A percentile compares a stretch with the other conserved stretches of the same genome.
These are phyloP conservation scores for Arthrobotrys conoides DNA, from an alignment of 2,329 filamentous ascomycete genomes.

Conservation along the genomic window DNA sequence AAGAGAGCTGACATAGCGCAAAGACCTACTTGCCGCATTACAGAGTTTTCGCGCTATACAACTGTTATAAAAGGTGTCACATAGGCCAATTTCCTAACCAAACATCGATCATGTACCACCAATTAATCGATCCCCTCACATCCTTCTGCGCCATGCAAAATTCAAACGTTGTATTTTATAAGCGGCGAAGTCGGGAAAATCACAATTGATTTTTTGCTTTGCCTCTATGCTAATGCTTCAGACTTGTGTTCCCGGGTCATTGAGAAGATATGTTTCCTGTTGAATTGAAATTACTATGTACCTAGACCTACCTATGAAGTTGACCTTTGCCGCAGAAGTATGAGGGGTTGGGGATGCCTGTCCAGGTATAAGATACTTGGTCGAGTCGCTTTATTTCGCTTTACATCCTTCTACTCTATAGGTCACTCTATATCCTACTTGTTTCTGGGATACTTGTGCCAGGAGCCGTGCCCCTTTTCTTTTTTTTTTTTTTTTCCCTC, in stretches of 20 bases:
- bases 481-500: no score
- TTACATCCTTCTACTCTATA: neutral
- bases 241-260: neutral
- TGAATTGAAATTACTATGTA: no score
- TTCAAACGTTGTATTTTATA: neutral
- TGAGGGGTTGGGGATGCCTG: neutral
- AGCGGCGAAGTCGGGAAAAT: neutral
- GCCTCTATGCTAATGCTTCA: conserved; percentile 1
- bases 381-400: neutral
- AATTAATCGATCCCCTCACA: neutral
- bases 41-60: no score
- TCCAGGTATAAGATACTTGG: neutral
- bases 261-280: neutral
- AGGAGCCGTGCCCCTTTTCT: no score
- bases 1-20: no score
- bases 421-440: no score
- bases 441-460: no score
- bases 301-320: neutral
- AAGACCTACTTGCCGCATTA: no score
- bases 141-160: conserved; percentile 2
- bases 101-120: no score
- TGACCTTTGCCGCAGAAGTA: neutral
- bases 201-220: neutral
- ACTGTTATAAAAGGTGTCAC: neutral
- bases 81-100: neutral